Base-by-base conservation (phyloP, 371 early-diverging fungal genomes). In the Rhizopus delemar region DNA sequence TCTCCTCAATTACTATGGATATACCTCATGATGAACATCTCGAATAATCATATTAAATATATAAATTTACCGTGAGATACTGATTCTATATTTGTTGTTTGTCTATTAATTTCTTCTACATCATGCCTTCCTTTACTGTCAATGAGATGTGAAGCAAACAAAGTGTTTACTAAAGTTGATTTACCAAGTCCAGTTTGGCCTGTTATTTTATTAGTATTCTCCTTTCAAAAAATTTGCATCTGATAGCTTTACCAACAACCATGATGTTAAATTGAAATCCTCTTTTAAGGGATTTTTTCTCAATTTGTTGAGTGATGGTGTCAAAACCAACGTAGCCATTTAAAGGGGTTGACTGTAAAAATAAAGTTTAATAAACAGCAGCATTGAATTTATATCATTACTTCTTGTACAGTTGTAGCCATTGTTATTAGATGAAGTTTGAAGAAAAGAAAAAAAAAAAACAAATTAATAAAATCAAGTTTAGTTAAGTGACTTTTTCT, bases 181-280 rank as follows among this genome's bases (percentile, higher is more conserved):
- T 99, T 96, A 61, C 99, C 99, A 55, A 99, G 83, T 28, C 99
- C 99, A 59, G 95, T 90, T 87, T 98, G 95, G 62, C 98, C 95
- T 89, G 5, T 28, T 15, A 28, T 48, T 48, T 28, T 29, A 28
- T 3, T 22, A n/a, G 8, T 7, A 13, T 46, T 48, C 28, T 48
- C 15, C 7, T 29, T 48, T 38, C 13, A 38, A 11, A 13, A 2
- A 6, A 22, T 46, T 0, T 51, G 11, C 28, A 1, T 49, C 7
- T 31, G 33, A 49, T 28, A 31, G 33, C 32, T 32, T 62, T 77
- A 88, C 95, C 95, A 68, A 93, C 95, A 53, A 93, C 87, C 86
- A 95, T 92, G 59, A 97, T 80, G 81, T 97, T 97, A 76, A 97
- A 92, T 69, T 88, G 86, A 81, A 97, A 95, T 41, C 95, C 95